These are phyloP conservation scores for Iodosphaeria phyllophila DNA, from an alignment of 2,329 filamentous ascomycete species.

Conservation along the genomic window DNA sequence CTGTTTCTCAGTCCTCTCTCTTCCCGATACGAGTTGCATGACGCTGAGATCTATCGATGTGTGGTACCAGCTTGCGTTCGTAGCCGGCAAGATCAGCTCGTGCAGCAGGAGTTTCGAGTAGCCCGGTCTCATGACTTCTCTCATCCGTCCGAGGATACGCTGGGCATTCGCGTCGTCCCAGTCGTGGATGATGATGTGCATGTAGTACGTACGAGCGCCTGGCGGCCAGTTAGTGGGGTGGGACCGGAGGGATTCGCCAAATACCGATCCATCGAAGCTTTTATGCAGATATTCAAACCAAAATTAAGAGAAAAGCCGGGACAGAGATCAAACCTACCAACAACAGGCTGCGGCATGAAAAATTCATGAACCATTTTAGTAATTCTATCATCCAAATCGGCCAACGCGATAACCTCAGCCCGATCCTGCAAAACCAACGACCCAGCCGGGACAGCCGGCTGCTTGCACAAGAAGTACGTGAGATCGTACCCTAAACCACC, in stretches of 20 bases:
- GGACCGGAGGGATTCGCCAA: no score
- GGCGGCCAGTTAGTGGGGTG: no score
- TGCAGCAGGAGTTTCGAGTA: conserved; percentile 19
- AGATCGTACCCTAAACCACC: conserved; percentile 2
- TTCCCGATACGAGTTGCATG: conserved; percentile 1
- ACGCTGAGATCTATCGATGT: conserved; percentile 2
- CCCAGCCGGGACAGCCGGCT: conserved; percentile 2
- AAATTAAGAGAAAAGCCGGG: no score
- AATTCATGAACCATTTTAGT: conserved; percentile 16
- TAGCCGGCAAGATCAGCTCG: conserved; percentile 8
- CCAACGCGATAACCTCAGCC: conserved; percentile 10
- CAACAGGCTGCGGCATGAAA: conserved; percentile 20
- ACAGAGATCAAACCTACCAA: no score
- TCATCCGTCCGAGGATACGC: conserved; percentile 10
- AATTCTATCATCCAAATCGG: conserved; percentile 8
- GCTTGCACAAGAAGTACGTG: conserved; percentile 1
- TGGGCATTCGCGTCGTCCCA: conserved; percentile 8
- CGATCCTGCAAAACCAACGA: conserved; percentile 17
- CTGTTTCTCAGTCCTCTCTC: conserved; percentile 2
- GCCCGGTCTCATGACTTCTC: conserved; percentile 11
- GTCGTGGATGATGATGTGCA: conserved; percentile 15
- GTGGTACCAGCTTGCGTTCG: not conserved
- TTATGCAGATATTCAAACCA: no score
- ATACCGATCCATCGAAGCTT: no score
- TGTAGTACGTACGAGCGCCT: conserved; percentile 15